Base-by-base conservation (phyloP, 306 rosid species). In the Luffa acutangula region DNA sequence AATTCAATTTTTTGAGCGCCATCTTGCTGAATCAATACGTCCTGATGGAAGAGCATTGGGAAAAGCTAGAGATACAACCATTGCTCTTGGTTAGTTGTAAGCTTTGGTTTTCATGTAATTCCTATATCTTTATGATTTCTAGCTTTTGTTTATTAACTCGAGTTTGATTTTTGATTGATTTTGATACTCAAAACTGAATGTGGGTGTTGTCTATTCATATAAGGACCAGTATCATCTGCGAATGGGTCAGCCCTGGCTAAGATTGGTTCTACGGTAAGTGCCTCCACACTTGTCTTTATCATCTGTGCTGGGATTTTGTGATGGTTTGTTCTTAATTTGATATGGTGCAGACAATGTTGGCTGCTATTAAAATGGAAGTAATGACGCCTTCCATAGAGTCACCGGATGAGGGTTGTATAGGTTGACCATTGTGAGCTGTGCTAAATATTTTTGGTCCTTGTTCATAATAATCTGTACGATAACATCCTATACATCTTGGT, bases 321-420 rank as follows among this genome's bases (percentile, higher is more conserved):
- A 39, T 80, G 78, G 79, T 64, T 21, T 49, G 31, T 18, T 81
- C 72, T 14, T n/a, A 17, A 46, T 70, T 73, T 37, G 57, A 81
- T 82, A 64, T 77, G 46, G 54, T 78, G 42, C 76, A 94, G 98
- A 88, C 95, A 58, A 91, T 94, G 94, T 78, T 94, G 89, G 91
- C 98, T 83, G 98, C 97, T 77, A 86, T 94, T 59, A 94, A 92
- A 84, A 84, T 94, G 98, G 98, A 94, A 79, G 91, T 94, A 43
- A 94, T 91, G 98, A 87, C 87, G 80, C 97, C 98, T 77, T 85
- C 87, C 20, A 76, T 60, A 79, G 97, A 92, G 76, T 83, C 86
- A 12, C 95, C 95, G 0, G 98, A 91, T 31, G 93, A 94, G 85
- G 98, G 98, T 67, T 89, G 91, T 81, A 62, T 92, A 89, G 98